A percentile compares a stretch with the other conserved stretches of the same genome.
Conservation (phyloP, 2,329 filamentous ascomycete species). For the Phyllosticta citriasiana region DNA sequence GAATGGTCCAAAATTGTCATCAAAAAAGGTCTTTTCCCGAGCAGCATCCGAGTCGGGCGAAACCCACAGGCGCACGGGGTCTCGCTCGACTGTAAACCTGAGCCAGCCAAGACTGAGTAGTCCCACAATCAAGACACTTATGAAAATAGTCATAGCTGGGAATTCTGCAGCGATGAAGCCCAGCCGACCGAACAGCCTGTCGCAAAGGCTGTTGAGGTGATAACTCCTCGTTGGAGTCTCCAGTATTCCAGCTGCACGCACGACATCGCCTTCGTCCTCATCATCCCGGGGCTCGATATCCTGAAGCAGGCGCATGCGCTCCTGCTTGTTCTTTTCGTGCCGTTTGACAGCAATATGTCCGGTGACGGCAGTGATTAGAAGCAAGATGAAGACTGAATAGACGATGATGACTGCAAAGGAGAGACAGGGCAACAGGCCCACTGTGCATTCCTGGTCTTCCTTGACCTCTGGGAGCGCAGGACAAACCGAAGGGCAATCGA, state of each 20-base stretch:
- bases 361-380: conserved; percentile 55
- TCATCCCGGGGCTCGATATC: conserved; percentile 79
- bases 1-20: conserved; percentile 86
- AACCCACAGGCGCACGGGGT: conserved; percentile 94
- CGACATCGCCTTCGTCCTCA: conserved; percentile 82
- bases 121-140: conserved; percentile 64
- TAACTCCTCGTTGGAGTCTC: conserved; percentile 74
- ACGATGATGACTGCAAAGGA: conserved; percentile 86
- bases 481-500: conserved; percentile 83
- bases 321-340: conserved; percentile 63
- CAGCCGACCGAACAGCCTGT: conserved; percentile 67
- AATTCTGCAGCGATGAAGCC: conserved; percentile 75
- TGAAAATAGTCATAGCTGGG: conserved; percentile 70
- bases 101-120: conserved; percentile 82
- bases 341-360: conserved; percentile 68
- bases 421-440: conserved; percentile 81
- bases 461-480: conserved; percentile 70
- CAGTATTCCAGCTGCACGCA: conserved; percentile 64
- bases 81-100: conserved; percentile 77
- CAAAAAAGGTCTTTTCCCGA: conserved; percentile 88
- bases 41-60: conserved; percentile 85
- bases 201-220: conserved; percentile 71
- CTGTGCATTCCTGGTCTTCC: conserved; percentile 60
- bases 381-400: conserved; percentile 65
- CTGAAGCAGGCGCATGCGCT: conserved; percentile 77